Evolutionary conservation across 2,329 filamentous ascomycete genomes (phyloP).

Genomic region (Verticillium longisporum): DNA sequence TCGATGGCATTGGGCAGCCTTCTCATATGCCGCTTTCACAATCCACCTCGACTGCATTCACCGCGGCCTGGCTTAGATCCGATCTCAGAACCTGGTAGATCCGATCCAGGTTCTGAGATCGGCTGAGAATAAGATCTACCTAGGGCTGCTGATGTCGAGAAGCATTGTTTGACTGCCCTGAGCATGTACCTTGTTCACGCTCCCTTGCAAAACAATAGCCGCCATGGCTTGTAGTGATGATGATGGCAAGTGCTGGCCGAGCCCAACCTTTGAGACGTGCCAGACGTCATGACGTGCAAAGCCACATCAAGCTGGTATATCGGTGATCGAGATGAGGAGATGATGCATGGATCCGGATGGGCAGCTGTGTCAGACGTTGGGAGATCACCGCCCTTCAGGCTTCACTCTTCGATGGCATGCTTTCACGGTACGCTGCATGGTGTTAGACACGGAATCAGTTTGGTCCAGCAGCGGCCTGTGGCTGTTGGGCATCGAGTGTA

Average conservation of each 20-base stretch:
- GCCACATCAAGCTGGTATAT: background rate
- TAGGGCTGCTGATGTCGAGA: background rate
- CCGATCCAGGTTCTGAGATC: background rate
- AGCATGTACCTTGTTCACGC: background rate
- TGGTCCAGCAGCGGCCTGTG: background rate
- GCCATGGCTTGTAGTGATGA: background rate
- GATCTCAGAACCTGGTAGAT: background rate
- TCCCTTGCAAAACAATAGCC: background rate
- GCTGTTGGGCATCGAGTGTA: background rate
- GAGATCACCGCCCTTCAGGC: background rate
- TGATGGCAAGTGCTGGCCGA: background rate
- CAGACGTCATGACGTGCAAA: slow-evolving; percentile 9
- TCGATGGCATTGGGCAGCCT: background rate
- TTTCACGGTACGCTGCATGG: background rate
- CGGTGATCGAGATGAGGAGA: slow-evolving; percentile 3
- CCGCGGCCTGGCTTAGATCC: background rate
- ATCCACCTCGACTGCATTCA: background rate
- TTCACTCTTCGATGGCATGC: background rate
- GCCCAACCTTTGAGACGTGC: background rate
- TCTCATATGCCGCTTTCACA: background rate
- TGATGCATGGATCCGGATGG: background rate
- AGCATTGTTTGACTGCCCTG: background rate
- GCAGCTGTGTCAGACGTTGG: background rate
- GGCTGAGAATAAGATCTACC: background rate
- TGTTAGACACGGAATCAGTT: background rate